Evolutionary conservation across 768 basidiomycete genomes (phyloP).

Genomic region (Tubosaeta sp.): DNA sequence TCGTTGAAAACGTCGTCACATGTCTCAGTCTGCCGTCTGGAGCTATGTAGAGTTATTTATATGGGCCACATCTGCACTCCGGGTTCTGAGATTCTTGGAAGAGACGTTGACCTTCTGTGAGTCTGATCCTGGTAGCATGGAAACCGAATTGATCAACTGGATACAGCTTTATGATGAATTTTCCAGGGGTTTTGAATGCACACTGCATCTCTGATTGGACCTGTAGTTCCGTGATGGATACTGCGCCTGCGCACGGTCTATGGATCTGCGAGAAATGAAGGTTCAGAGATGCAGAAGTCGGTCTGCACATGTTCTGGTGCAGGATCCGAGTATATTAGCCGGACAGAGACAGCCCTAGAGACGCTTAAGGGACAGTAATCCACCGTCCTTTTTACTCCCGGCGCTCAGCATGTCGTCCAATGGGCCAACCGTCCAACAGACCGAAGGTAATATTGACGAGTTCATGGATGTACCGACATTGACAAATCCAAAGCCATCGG

Average conservation of each 20-base stretch:
- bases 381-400: neutral
- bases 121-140: neutral
- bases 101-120: neutral
- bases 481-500: neutral
- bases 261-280: neutral
- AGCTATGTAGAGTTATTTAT: no score
- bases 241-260: neutral
- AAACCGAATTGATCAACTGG: neutral
- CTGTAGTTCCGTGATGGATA: neutral
- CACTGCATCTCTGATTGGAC: neutral
- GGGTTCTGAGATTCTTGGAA: neutral
- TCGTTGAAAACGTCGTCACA: no score
- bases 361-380: neutral
- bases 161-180: neutral
- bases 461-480: neutral
- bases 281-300: neutral
- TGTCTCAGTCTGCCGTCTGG: no score
- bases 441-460: neutral
- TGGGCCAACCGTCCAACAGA: no score
- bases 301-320: neutral
- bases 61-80: neutral
- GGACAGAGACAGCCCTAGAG: neutral
- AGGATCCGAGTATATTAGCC: neutral
- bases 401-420: neutral
- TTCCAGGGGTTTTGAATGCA: no score